phyloP scores from a whole-genome alignment of 78 protist species.

The Dictyostelium intermedium region DNA sequence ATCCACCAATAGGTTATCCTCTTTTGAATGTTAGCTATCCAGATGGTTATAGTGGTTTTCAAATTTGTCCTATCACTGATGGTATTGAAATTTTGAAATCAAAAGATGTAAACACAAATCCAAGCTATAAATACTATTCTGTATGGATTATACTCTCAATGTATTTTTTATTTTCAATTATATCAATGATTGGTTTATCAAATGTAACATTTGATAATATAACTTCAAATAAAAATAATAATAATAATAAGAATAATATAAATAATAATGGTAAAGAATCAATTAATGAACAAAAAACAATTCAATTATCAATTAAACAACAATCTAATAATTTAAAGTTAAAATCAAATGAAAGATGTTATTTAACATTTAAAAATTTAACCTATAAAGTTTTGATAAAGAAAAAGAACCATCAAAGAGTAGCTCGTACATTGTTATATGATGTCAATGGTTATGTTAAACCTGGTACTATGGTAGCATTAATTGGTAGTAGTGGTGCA shows the following conservation, averaged over 20 bases:
- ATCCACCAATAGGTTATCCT: conserved; percentile 62
- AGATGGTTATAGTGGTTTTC: conserved; percentile 31
- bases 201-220: not conserved
- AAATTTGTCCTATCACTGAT: conserved; percentile 38
- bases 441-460: conserved; percentile 54
- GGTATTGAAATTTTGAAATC: conserved; percentile 17
- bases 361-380: conserved; percentile 26
- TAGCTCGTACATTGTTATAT: conserved; percentile 16
- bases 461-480: conserved; percentile 73
- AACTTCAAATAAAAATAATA: not conserved
- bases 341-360: conserved; percentile 11
- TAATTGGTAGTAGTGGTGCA: conserved; percentile 87
- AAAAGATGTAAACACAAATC: conserved; percentile 4
- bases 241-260: not conserved
- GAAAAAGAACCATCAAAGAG: not conserved
- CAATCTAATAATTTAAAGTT: not conserved
- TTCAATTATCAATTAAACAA: not conserved
- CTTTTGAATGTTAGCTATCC: conserved; percentile 22
- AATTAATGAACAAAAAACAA: not conserved
- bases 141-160: conserved; percentile 3
- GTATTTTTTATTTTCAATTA: not conserved
- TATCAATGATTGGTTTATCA: conserved; percentile 1
- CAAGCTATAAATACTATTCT: not conserved
- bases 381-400: conserved; percentile 8
- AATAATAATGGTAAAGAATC: not conserved